Percentiles rank a stretch among this genome's conserved stretches.
Evolutionary conservation across 1,284 basidiomycete species (phyloP).

Genomic region (Moesziomyces parantarcticus): DNA sequence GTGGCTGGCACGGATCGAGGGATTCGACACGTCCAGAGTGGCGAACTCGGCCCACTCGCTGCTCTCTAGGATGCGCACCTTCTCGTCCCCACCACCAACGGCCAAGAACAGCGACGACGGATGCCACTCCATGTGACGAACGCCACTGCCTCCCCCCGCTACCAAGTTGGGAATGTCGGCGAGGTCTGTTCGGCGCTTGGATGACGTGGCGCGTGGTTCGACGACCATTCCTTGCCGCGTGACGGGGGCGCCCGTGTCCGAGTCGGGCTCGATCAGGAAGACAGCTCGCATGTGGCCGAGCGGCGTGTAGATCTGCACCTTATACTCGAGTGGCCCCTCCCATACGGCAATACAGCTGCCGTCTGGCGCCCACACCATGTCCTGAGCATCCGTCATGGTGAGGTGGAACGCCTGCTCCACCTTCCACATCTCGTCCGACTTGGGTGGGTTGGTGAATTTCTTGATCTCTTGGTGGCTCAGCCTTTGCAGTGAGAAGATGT

Average conservation of each 20-base stretch:
- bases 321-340: slow-evolving; percentile 81
- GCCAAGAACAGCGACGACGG: slow-evolving; percentile 63
- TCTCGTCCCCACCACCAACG: slow-evolving; percentile 66
- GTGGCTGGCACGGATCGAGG: slow-evolving; percentile 17
- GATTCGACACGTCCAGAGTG: slow-evolving; percentile 25
- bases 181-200: slow-evolving; percentile 19
- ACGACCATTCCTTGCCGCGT: slow-evolving; percentile 15
- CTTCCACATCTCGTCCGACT: slow-evolving; percentile 37
- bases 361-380: slow-evolving; percentile 81
- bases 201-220: slow-evolving; percentile 15
- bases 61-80: slow-evolving; percentile 53
- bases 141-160: slow-evolving; percentile 62
- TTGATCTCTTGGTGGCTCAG: slow-evolving; percentile 20
- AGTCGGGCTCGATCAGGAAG: slow-evolving; percentile 70
- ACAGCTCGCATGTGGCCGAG: slow-evolving; percentile 77
- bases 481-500: slow-evolving; percentile 31
- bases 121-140: slow-evolving; percentile 65
- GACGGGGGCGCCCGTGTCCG: slow-evolving; percentile 22
- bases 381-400: slow-evolving; percentile 79
- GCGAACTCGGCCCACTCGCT: slow-evolving; percentile 36
- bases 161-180: slow-evolving; percentile 18
- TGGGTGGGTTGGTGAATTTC: slow-evolving; percentile 22
- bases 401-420: slow-evolving; percentile 78
- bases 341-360: slow-evolving; percentile 83
- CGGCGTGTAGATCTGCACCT: slow-evolving; percentile 79